phyloP scores from a whole-genome alignment of 2,329 filamentous ascomycete species.

The Trichoderma gracile region DNA sequence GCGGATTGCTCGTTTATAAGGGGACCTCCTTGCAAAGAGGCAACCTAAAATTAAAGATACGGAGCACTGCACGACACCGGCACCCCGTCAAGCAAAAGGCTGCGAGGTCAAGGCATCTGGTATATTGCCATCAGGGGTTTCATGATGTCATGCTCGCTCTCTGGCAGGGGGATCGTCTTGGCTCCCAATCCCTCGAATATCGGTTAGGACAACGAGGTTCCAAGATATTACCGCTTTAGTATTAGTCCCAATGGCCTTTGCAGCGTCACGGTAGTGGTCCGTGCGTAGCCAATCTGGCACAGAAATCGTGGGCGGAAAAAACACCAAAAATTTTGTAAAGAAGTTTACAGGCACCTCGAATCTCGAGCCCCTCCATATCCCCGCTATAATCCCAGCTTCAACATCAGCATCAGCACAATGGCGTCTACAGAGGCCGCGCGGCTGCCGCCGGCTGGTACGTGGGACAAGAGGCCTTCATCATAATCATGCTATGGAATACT shows the following conservation, averaged over 20 bases:
- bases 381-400: slow-evolving; percentile 28
- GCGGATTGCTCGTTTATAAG: neutral
- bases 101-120: slow-evolving; percentile 6
- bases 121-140: slow-evolving; percentile 24
- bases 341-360: slow-evolving; percentile 11
- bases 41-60: neutral
- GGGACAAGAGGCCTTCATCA: neutral
- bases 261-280: slow-evolving; percentile 12
- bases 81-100: neutral
- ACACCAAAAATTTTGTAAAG: slow-evolving; percentile 26
- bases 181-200: slow-evolving; percentile 7
- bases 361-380: slow-evolving; percentile 37
- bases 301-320: slow-evolving; percentile 8
- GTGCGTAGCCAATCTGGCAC: slow-evolving; percentile 13
- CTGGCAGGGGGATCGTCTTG: slow-evolving; percentile 11
- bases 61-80: neutral
- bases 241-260: neutral
- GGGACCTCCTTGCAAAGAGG: neutral
- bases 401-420: slow-evolving; percentile 32
- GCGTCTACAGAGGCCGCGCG: slow-evolving; percentile 35
- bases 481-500: slow-evolving; percentile 20
- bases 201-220: neutral
- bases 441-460: slow-evolving; percentile 38
- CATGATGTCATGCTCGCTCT: slow-evolving; percentile 28
- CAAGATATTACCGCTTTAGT: slow-evolving; percentile 4